Percentiles rank a stretch among this genome's conserved stretches.
phyloP scores from a whole-genome alignment of 192 early-diverging fungal species.

The Mortierella antarctica region DNA sequence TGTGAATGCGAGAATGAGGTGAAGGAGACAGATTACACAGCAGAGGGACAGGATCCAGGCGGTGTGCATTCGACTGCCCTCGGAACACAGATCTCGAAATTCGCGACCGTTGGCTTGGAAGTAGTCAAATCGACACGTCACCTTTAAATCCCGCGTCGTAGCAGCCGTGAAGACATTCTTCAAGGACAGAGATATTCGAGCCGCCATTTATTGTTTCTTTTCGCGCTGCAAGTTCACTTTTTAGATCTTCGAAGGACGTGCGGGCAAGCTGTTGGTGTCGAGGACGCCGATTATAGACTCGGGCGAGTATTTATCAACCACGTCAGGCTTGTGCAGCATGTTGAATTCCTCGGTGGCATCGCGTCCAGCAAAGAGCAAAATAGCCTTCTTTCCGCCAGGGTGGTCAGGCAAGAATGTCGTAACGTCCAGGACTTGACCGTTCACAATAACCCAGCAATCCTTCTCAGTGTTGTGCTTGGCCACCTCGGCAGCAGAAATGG shows the following conservation, averaged over 20 bases:
- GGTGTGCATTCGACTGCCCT: too few relatives aligned
- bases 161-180: too few relatives aligned
- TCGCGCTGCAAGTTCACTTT: neutral
- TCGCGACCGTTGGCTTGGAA: too few relatives aligned
- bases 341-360: slow-evolving; percentile 89
- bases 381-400: slow-evolving; percentile 88
- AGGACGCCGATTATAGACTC: slow-evolving; percentile 49
- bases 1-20: too few relatives aligned
- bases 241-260: slow-evolving; percentile 54
- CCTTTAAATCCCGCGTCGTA: too few relatives aligned
- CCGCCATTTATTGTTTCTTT: too few relatives aligned
- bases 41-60: too few relatives aligned
- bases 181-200: too few relatives aligned
- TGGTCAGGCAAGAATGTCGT: slow-evolving; percentile 85
- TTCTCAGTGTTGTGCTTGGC: slow-evolving; percentile 85
- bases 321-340: slow-evolving; percentile 87
- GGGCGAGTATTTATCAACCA: slow-evolving; percentile 77
- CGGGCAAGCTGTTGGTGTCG: slow-evolving; percentile 30
- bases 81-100: too few relatives aligned
- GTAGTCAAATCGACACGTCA: too few relatives aligned
- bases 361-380: slow-evolving; percentile 85
- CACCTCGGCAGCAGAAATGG: slow-evolving; percentile 80
- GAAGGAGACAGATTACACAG: too few relatives aligned
- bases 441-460: slow-evolving; percentile 90
- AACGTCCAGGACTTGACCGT: slow-evolving; percentile 82